Evolutionary conservation across 108 stramenopile genomes (phyloP), one percentile per base, ranked within the genome.

Genomic region (Cylindrotheca fusiformis): DNA sequence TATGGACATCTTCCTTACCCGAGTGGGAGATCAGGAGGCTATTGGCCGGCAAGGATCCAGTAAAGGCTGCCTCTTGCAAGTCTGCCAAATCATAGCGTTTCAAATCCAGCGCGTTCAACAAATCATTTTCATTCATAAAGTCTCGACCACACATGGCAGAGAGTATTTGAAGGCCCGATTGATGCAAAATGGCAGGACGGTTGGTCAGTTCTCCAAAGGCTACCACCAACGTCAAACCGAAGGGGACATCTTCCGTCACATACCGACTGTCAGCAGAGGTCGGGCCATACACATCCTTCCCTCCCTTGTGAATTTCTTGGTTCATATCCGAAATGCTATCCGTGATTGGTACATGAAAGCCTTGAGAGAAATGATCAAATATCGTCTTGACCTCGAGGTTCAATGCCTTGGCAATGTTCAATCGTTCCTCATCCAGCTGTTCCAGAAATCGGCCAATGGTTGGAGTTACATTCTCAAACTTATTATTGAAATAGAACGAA

Each of bases 221-320:
- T 6, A 83, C 71, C 19, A 68, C 80, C 19, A 78, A 51, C 6
- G 65, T 71, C 19, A 86, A 41, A 1, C 85, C 85, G 68, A 81
- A 86, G 18, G 85, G 85, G 14, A 86, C 77, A 69, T 86, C 85
- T 67, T 86, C 85, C 4, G 82, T 68, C 0, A 86, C 74, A 65
- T 86, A 86, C 22, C 85, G 68, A 27, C 77, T 69, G 36, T 83
- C 68, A 1, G 77, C 74, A 17, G 33, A 25, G 22, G 65, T 44
- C 14, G 85, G 85, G 5, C 85, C 85, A 31, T 81, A 52, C 0
- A 86, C 85, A 65, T 86, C 85, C 54, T 78, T 83, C 25, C 76
- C 69, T n/a, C 46, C 28, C 28, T 81, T 62, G 46, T 81, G 75
- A 59, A 86, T 83, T 48, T 63, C 63, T 58, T 83, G 85, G 57